phyloP scores from a whole-genome alignment of 202 grass and related monocot species.

The Panicum hallii region DNA sequence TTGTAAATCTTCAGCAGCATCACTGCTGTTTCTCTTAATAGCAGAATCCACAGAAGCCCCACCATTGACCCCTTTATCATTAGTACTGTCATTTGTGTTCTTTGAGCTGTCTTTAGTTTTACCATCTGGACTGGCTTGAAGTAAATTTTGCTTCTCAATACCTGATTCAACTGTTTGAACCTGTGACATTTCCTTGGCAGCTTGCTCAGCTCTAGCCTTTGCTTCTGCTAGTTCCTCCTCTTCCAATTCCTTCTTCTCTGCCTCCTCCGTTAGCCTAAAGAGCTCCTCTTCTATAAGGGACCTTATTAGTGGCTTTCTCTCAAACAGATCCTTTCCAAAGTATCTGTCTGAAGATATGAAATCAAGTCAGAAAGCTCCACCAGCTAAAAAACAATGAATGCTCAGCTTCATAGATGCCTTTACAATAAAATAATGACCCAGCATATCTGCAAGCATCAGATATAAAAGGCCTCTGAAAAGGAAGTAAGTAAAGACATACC shows the following conservation, averaged over 20 bases:
- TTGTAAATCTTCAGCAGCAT: constrained; percentile 27
- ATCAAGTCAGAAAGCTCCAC: constrained; percentile 39
- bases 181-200: constrained; percentile 25
- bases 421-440: constrained; percentile 19
- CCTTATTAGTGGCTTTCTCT: constrained; percentile 62
- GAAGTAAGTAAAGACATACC: constrained; percentile 46
- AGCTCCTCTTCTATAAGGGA: constrained; percentile 65
- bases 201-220: constrained; percentile 46
- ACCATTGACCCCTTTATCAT: background rate
- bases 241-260: constrained; percentile 61
- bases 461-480: constrained; percentile 10
- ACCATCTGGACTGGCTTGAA: constrained; percentile 20
- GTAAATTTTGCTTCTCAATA: constrained; percentile 27
- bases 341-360: constrained; percentile 60
- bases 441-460: constrained; percentile 27
- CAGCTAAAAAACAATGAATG: constrained; percentile 21
- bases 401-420: constrained; percentile 37
- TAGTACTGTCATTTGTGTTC: background rate
- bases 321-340: constrained; percentile 63
- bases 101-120: constrained; percentile 31
- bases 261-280: constrained; percentile 59
- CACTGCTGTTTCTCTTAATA: constrained; percentile 14
- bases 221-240: constrained; percentile 48
- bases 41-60: constrained; percentile 7
- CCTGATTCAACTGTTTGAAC: constrained; percentile 32